A percentile compares a stretch with the other conserved stretches of the same genome.
phyloP scores from a whole-genome alignment of 768 basidiomycete genomes.

The Auriscalpium microsporum region DNA sequence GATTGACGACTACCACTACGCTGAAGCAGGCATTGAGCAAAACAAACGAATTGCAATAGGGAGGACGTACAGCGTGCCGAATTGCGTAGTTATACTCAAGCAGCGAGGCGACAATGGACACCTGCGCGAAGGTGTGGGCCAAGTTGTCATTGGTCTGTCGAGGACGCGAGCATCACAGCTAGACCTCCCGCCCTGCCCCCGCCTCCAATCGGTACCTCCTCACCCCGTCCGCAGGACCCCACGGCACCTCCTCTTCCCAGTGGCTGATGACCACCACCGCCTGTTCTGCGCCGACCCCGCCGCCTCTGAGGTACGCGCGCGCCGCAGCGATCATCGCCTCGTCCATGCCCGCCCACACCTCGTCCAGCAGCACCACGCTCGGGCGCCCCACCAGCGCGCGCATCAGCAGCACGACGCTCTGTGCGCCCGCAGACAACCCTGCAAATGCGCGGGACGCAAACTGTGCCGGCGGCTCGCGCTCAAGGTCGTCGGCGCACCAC shows the following conservation, averaged over 20 bases:
- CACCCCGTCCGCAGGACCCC: constrained; percentile 51
- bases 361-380: constrained; percentile 76
- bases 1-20: no score
- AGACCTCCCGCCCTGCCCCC: constrained; percentile 20
- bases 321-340: constrained; percentile 63
- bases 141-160: no score
- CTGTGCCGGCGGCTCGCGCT: constrained; percentile 17
- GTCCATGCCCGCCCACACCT: constrained; percentile 92
- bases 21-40: no score
- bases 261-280: constrained; percentile 83
- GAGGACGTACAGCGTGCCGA: no score
- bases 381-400: constrained; percentile 74
- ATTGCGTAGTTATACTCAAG: no score
- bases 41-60: no score
- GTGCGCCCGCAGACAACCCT: constrained; percentile 62
- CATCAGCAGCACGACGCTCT: constrained; percentile 75
- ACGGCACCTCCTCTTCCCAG: constrained; percentile 89
- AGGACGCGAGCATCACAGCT: background rate
- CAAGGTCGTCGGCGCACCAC: constrained; percentile 27
- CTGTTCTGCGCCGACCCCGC: constrained; percentile 46
- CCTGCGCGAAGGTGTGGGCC: no score
- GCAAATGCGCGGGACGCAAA: constrained; percentile 52
- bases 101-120: no score
- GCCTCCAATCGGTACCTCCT: constrained; percentile 28
- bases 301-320: constrained; percentile 48